Evolutionary conservation across 371 early-diverging fungal species (phyloP), one percentile per base, ranked within the genome.

Genomic region (Zopfochytrium polystomum): DNA sequence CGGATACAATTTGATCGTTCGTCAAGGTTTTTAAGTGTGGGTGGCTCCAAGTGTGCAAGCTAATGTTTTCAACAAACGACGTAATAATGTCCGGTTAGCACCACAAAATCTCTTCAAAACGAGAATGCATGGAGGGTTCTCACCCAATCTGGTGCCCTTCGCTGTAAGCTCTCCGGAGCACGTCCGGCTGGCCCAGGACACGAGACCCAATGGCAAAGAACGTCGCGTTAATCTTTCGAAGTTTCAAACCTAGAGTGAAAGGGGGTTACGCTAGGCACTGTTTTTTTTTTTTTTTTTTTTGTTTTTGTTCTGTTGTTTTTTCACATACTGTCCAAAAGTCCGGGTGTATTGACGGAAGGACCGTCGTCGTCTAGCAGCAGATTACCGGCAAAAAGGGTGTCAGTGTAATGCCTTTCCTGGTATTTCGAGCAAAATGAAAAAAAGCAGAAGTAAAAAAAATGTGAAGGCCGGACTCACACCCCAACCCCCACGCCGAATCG

Each of bases 1-100:
- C 88, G 48, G 88, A 81, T 34, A 87, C 73, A 32, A 88, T 80
- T 65, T 87, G 82, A 46, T 81, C 76, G 66, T 85, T 82, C n/a
- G 81, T 78, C 66, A 86, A 62, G 20, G 82, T 75, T 38, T 85
- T 86, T 67, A 85, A 75, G 45, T 77, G 69, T 46, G 76, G 75
- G 58, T 87, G 88, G 48, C 80, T 58, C 85, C 85, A 86, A 22
- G 87, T 85, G 62, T 86, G 87, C 20, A 49, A 13, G 7, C 52
- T 58, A 23, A 55, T 25, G 4, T 11, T 15, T 6, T 47, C 43
- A 18, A 7, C 11, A 13, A 46, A 27, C 25, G 47, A 34, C 11
- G 27, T 9, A 27, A 42, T 9, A 27, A 13, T 38, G 2, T 33
- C 9, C 6, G 1, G 53, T 27, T 43, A 45, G 48, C 47, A 33